These are phyloP conservation scores for Macroventuria anomochaeta DNA, from an alignment of 2,329 filamentous ascomycete species.

Conservation along the genomic window DNA sequence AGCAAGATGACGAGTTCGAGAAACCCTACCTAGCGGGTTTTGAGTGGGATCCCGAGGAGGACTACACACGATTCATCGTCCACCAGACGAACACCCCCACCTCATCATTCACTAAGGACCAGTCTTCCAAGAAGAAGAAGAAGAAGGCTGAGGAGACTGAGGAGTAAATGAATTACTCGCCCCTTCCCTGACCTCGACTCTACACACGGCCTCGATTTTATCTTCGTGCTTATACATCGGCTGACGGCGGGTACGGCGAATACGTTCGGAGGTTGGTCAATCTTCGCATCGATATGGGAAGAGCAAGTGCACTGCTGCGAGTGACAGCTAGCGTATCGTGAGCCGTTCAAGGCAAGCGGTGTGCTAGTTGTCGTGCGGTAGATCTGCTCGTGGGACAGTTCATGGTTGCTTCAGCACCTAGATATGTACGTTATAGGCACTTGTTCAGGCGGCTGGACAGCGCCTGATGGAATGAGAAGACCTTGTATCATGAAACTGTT, in stretches of 20 bases:
- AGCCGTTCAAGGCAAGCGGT: constrained; percentile 25
- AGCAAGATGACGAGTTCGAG: constrained; percentile 92
- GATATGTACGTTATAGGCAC: constrained; percentile 36
- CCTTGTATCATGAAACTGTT: constrained; percentile 16
- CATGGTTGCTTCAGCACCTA: constrained; percentile 26
- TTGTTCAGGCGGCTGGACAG: constrained; percentile 30
- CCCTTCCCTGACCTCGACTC: constrained; percentile 45
- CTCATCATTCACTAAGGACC: constrained; percentile 52
- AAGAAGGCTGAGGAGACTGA: constrained; percentile 44
- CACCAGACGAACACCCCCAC: constrained; percentile 74
- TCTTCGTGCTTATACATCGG: constrained; percentile 30
- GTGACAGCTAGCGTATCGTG: constrained; percentile 20
- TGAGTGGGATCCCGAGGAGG: constrained; percentile 95
- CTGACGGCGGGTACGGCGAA: constrained; percentile 28
- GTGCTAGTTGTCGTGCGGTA: constrained; percentile 22
- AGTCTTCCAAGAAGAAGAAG: constrained; percentile 49
- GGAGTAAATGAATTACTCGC: constrained; percentile 49
- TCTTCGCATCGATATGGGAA: constrained; percentile 43
- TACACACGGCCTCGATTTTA: constrained; percentile 32
- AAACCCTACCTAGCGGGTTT: constrained; percentile 89
- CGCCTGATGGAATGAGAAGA: constrained; percentile 31
- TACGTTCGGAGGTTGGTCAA: constrained; percentile 36
- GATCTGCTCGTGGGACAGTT: constrained; percentile 30
- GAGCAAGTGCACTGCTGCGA: constrained; percentile 38
- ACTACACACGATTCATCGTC: constrained; percentile 85